Evolutionary conservation across 2,329 filamentous ascomycete species (phyloP), one percentile per base, ranked within the genome.

Genomic region (Sporothrix mexicana): DNA sequence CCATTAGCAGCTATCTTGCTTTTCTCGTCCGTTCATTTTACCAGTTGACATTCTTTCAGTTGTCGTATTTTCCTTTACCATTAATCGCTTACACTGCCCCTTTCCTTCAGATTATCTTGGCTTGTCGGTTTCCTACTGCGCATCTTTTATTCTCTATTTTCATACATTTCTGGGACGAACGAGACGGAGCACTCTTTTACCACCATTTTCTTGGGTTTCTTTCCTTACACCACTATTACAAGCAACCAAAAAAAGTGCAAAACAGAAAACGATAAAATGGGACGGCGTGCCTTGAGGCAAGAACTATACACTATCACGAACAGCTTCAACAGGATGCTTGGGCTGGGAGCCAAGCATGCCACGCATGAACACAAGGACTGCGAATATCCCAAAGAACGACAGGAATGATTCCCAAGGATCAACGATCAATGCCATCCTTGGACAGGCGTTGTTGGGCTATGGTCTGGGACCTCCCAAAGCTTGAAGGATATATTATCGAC

Each of bases 161-260:
- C 8, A 13, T 69, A 8, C 13, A 43, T 30, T 70, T 47, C 13
- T 61, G 53, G 47, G 67, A 57, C 36, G 30, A 25, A 51, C 36
- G 17, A 55, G 67, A n/a, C 17, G 51, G 30, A 67, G 20, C 23
- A 69, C 8, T 23, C 25, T 15, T 30, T 30, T 23, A 30, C 10
- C 23, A 6, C 15, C 17, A 17, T 5, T 36, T 36, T 59, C 25
- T 25, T 36, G 30, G 30, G 9, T 12, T 55, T 25, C 15, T 17
- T 55, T 12, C 20, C 51, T 23, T 23, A n/a, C 47, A 67, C 9
- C 25, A 2, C 3, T 15, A 55, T 5, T 23, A 43, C 17, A 7
- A 55, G 57, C 49, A 25, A 3, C 47, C 17, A 53, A 55, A 69
- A 53, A 69, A 69, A 68, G 64, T 53, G 8, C 25, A 69, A 57